phyloP scores from a whole-genome alignment of 768 basidiomycete genomes.

The Rhodocollybia butyracea region DNA sequence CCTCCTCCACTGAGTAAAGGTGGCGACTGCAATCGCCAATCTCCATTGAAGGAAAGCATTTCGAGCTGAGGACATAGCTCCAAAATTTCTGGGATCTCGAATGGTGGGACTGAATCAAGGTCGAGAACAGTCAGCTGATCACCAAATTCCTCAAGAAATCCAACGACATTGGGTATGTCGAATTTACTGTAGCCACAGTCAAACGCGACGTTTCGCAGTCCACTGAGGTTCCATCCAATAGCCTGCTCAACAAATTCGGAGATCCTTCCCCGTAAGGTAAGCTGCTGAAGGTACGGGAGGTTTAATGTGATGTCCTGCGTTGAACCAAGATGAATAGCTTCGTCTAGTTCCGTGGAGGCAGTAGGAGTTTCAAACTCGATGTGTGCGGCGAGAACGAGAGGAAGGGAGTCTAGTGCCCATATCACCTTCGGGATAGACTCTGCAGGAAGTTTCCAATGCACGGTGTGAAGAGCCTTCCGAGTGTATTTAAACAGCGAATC shows the following conservation, averaged over 20 bases:
- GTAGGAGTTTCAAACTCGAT: conserved; percentile 44
- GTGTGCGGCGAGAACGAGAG: conserved; percentile 50
- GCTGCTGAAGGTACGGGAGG: conserved; percentile 56
- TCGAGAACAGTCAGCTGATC: conserved; percentile 59
- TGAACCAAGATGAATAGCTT: conserved; percentile 54
- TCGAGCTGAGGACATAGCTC: conserved; percentile 60
- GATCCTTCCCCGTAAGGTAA: conserved; percentile 57
- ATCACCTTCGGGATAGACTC: conserved; percentile 62
- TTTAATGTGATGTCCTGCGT: conserved; percentile 53
- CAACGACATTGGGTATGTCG: conserved; percentile 45
- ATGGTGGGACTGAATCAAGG: conserved; percentile 50
- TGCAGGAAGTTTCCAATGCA: conserved; percentile 57
- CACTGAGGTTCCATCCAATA: conserved; percentile 60
- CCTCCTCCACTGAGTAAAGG: conserved; percentile 4
- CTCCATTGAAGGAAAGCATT: conserved; percentile 70
- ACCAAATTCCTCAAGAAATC: conserved; percentile 63
- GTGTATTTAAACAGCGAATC: conserved; percentile 57
- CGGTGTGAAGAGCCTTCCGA: conserved; percentile 50
- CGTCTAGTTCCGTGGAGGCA: conserved; percentile 32
- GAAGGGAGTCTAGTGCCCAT: conserved; percentile 66
- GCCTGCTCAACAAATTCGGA: conserved; percentile 71
- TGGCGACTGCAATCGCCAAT: conserved; percentile 53
- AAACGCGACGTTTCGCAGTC: conserved; percentile 55
- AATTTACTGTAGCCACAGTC: conserved; percentile 42
- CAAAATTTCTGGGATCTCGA: conserved; percentile 59